Evolutionary conservation across 1,284 basidiomycete species (phyloP), one percentile per base, ranked within the genome.

Genomic region (Golubevia pallescens): DNA sequence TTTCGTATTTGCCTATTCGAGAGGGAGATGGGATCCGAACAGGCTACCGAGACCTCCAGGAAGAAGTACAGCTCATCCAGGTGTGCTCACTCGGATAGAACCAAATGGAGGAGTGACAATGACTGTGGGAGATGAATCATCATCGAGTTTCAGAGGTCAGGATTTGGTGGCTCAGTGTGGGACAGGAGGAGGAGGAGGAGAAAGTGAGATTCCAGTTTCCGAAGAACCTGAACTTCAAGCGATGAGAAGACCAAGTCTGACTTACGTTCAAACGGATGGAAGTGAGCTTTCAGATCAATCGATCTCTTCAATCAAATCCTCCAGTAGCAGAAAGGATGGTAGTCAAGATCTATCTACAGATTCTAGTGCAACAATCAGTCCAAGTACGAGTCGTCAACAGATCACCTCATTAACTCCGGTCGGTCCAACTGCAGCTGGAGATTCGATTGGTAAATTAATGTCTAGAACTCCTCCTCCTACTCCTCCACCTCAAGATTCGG

Each of bases 1-100:
- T 57, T 81, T 81, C 48, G 70, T 80, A 19, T 78, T 71, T 57
- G 79, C 79, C 2, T 81, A 81, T 32, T 71, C 75, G 10, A 68
- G 77, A 23, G 78, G 78, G 6, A 67, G 71, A 19, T 81, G 78
- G 78, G 73, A 81, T 58, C 78, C 78, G 0, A 63, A 67, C 13
- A 62, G 71, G n/a, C 66, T 71, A 8, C 78, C 78, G 8, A 70
- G 78, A 52, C 78, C 78, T 3, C 78, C 78, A 14, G 72, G 76
- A 6, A 38, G 34, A 10, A 38, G 34, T 10, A 38, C 34, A 38
- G 34, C 34, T 38, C 34, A 38, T 10, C 34, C 34, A 38, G 34
- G 34, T 5, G 10, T 5, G 5, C 34, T 48, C 8, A 48, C 42
- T 48, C 8, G 42, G 42, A 48, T 48, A 13, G 42, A 48, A 16